Evolutionary conservation across 306 rosid species (phyloP).

Genomic region (Corylus heterophylla): DNA sequence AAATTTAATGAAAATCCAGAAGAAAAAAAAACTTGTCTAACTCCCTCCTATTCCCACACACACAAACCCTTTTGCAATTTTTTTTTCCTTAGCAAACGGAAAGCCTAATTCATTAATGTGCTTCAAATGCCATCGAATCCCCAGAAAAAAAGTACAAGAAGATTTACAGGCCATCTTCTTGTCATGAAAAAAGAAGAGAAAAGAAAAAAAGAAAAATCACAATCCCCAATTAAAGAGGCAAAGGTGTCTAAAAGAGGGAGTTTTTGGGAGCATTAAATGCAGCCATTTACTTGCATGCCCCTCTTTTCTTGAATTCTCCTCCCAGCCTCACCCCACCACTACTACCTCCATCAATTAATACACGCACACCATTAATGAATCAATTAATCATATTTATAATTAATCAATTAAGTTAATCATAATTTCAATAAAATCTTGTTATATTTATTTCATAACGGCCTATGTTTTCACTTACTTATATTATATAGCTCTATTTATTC

Average conservation of each 20-base stretch:
- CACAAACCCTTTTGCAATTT: too few species aligned
- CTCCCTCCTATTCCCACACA: too few species aligned
- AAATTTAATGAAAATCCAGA: neutral
- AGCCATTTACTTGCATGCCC: conserved; percentile 55
- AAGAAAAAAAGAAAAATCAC: neutral
- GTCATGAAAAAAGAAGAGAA: neutral
- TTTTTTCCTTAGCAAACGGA: too few species aligned
- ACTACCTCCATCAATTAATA: conserved; percentile 47
- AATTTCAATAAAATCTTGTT: conserved; percentile 9
- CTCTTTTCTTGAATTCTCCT: conserved; percentile 60
- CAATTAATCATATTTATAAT: conserved; percentile 41
- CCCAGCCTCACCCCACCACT: conserved; percentile 53
- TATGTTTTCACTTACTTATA: neutral
- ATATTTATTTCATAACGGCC: conserved; percentile 8
- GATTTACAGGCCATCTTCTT: too few species aligned
- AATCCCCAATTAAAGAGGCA: neutral
- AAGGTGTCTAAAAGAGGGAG: neutral
- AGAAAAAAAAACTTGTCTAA: too few species aligned
- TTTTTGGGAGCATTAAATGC: conserved; percentile 55
- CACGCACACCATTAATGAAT: conserved; percentile 46
- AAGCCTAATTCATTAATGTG: too few species aligned
- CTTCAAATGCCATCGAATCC: too few species aligned
- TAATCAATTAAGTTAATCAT: conserved; percentile 29
- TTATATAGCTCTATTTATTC: neutral
- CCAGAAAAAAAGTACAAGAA: too few species aligned